These are phyloP conservation scores for Curvularia eragrostidis DNA, from an alignment of 2,329 filamentous ascomycete species.

Conservation along the genomic window DNA sequence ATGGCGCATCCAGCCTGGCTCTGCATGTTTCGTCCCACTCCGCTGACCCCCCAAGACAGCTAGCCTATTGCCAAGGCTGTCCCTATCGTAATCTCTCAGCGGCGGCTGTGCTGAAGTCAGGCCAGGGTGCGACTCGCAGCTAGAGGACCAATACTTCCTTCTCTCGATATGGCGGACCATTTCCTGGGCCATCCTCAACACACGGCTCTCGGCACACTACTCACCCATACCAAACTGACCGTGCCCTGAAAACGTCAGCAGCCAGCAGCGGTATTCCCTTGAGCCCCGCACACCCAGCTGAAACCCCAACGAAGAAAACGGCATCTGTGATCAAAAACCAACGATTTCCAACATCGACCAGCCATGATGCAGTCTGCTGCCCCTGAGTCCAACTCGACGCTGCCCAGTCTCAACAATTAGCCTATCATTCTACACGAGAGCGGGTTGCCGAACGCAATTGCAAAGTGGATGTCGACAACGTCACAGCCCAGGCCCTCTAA, in stretches of 20 bases:
- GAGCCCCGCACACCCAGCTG: neutral
- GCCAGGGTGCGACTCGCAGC: constrained; percentile 3
- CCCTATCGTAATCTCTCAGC: neutral
- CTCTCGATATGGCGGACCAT: neutral
- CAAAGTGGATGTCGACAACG: neutral
- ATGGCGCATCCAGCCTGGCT: constrained; percentile 5
- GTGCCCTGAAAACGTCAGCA: neutral
- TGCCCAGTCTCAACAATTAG: neutral
- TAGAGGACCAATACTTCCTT: constrained; percentile 6
- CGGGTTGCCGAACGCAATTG: neutral
- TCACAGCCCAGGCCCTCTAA: neutral
- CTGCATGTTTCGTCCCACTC: constrained; percentile 11
- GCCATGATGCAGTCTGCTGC: neutral
- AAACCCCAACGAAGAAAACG: neutral
- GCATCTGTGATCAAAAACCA: neutral
- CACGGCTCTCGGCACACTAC: neutral
- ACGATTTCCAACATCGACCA: neutral
- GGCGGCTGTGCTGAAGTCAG: constrained; percentile 3
- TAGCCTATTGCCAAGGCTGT: constrained; percentile 1
- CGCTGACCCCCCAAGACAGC: constrained; percentile 1
- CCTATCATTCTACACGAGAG: neutral
- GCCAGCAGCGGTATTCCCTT: neutral
- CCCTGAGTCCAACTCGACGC: neutral
- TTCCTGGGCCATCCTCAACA: neutral
- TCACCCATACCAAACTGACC: neutral